Evolutionary conservation across 768 basidiomycete species (phyloP).

Genomic region (Udeniomyces megalosporus): DNA sequence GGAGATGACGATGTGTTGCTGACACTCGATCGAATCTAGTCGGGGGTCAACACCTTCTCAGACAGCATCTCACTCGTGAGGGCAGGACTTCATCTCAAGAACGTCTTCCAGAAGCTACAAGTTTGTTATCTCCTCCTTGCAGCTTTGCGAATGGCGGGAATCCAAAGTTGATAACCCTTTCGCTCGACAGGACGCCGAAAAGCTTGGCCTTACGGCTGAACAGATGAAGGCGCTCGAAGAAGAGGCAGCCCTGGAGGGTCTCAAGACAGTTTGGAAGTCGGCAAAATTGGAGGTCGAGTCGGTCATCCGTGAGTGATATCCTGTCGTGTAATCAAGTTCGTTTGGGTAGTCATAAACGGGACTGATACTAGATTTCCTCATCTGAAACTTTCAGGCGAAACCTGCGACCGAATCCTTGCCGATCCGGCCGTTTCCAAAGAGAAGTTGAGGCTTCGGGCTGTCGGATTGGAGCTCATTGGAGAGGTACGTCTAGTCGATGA

Average conservation of each 20-base stretch:
- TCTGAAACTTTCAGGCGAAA: constrained; percentile 7
- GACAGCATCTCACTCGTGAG: constrained; percentile 27
- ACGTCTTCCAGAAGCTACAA: constrained; percentile 30
- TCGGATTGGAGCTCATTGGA: constrained; percentile 26
- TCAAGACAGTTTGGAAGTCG: constrained; percentile 31
- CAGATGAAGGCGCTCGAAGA: constrained; percentile 30
- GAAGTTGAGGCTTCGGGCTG: constrained; percentile 25
- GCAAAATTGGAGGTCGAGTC: constrained; percentile 31
- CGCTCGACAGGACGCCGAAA: constrained; percentile 21
- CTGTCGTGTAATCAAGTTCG: background rate
- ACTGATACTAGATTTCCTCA: too few species aligned
- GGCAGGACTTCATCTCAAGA: constrained; percentile 29
- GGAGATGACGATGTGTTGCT: too few species aligned
- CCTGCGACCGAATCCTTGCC: constrained; percentile 27
- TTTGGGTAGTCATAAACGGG: too few species aligned
- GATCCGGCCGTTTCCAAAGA: constrained; percentile 24
- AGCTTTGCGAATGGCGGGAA: background rate
- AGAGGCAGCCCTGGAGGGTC: constrained; percentile 29
- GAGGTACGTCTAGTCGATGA: constrained; percentile 21
- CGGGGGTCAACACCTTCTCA: constrained; percentile 9
- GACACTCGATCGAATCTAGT: background rate
- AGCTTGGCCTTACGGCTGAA: constrained; percentile 27
- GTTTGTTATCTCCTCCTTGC: background rate
- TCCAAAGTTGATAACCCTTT: background rate
- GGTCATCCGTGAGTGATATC: constrained; percentile 23